phyloP scores from a whole-genome alignment of 2,329 filamentous ascomycete genomes.

The Penicillium hordei region DNA sequence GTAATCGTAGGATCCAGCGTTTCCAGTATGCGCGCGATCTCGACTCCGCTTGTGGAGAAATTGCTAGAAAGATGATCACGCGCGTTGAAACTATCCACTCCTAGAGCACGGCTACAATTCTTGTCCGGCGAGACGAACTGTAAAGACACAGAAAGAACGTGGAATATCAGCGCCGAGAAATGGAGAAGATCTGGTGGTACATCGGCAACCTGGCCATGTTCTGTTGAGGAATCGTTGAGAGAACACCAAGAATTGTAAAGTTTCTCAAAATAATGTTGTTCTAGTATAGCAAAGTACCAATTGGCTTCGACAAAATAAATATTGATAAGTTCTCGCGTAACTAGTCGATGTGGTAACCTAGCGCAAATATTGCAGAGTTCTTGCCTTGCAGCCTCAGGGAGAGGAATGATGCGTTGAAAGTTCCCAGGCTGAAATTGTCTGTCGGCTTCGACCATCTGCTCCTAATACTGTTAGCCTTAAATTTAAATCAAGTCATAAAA shows the following conservation, averaged over 20 bases:
- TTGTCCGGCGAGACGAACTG: neutral
- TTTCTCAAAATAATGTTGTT: neutral
- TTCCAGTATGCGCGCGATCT: neutral
- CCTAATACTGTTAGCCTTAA: no score
- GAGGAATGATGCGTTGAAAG: no score
- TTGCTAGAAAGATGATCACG: neutral
- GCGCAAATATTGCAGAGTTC: neutral
- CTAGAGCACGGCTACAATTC: neutral
- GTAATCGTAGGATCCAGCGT: neutral
- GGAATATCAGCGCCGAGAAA: neutral
- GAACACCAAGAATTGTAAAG: neutral
- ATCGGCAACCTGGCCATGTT: neutral
- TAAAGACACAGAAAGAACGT: neutral
- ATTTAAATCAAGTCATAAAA: no score
- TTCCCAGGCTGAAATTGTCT: no score
- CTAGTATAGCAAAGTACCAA: neutral
- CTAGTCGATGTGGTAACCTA: neutral
- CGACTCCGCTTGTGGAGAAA: neutral
- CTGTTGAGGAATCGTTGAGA: neutral
- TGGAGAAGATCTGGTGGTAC: neutral
- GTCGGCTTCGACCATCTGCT: no score
- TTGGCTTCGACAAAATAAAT: neutral
- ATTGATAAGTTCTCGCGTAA: neutral
- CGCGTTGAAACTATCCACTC: neutral
- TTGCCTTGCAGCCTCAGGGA: neutral